Evolutionary conservation across 169 alveolate genomes (phyloP), one percentile per base, ranked within the genome.

Genomic region (Cryptosporidium sp.): DNA sequence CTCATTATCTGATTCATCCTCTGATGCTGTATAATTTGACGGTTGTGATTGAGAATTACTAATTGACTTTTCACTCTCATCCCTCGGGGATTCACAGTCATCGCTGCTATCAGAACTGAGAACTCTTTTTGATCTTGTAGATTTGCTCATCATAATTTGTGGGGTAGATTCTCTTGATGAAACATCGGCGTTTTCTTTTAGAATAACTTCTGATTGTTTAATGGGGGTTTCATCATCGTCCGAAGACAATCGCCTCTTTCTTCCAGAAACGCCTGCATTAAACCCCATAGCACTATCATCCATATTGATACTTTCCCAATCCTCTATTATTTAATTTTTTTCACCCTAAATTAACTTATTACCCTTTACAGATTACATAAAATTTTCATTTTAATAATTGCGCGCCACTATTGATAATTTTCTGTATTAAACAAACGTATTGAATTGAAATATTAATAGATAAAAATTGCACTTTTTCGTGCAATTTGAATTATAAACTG

Each of bases 161-260:
- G 75, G 89, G 48, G 80, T 80, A n/a, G 89, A 80, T n/a, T 80
- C 89, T 29, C 43, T 80, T 39, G 89, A 80, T 61, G 89, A 80
- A 39, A n/a, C 31, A 16, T 73, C 35, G 5, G 26, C 8, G n/a
- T 73, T 51, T 16, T 45, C 43, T 21, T n/a, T 70, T 70, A 43
- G 16, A 0, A 2, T 43, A 10, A 26, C 29, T 14, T 70, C 67
- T 23, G 67, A 50, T 16, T 70, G 29, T 45, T 55, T 55, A 18
- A 31, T 37, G 14, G 71, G 50, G 50, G 29, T 33, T n/a, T 55
- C 70, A 31, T 73, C 86, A 73, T 73, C 86, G n/a, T 52, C 68
- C 6, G 86, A 55, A n/a, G 52, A 73, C 6, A 52, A 26, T 33
- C 86, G 39, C 84, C 84, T 69, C 51, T 73, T 73, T 37, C 58